Evolutionary conservation across 345 rosid genomes (phyloP).

Genomic region (Anacardium occidentale): DNA sequence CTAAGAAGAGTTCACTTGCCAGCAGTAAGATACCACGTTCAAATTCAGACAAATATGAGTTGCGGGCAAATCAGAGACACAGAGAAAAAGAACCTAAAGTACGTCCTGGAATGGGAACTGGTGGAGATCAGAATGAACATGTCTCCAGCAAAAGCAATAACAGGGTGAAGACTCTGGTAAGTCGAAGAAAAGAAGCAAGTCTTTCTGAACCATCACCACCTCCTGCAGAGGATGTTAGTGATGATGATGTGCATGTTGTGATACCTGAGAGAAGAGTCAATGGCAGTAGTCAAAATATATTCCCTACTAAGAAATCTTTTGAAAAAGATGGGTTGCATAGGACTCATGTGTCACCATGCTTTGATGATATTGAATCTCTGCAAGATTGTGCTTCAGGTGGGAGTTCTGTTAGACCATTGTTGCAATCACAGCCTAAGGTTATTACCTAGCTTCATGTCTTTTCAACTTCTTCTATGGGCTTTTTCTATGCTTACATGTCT

Average conservation of each 20-base stretch:
- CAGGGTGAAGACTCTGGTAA: conserved; percentile 18
- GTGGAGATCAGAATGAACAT: conserved; percentile 19
- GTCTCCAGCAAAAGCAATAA: conserved; percentile 32
- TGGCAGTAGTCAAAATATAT: conserved; percentile 24
- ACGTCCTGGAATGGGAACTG: conserved; percentile 14
- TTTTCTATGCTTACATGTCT: background rate
- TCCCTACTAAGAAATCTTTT: conserved; percentile 15
- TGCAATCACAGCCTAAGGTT: conserved; percentile 37
- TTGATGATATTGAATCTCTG: conserved; percentile 23
- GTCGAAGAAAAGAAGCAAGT: conserved; percentile 29
- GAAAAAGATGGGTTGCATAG: conserved; percentile 23
- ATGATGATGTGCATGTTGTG: conserved; percentile 27
- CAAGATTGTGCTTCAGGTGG: conserved; percentile 25
- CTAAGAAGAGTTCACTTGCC: conserved; percentile 25
- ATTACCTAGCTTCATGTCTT: background rate
- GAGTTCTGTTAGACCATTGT: conserved; percentile 8
- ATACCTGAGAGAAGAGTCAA: conserved; percentile 22
- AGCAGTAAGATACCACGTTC: conserved; percentile 27
- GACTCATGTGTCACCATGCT: conserved; percentile 12
- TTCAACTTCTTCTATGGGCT: background rate
- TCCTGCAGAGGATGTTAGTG: conserved; percentile 30
- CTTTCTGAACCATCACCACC: conserved; percentile 29
- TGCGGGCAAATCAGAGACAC: conserved; percentile 29
- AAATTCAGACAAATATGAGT: conserved; percentile 37
- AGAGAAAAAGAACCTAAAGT: conserved; percentile 22